A percentile compares a stretch with the other conserved stretches of the same genome.
phyloP scores from a whole-genome alignment of 768 basidiomycete species.

The Mycena venus region DNA sequence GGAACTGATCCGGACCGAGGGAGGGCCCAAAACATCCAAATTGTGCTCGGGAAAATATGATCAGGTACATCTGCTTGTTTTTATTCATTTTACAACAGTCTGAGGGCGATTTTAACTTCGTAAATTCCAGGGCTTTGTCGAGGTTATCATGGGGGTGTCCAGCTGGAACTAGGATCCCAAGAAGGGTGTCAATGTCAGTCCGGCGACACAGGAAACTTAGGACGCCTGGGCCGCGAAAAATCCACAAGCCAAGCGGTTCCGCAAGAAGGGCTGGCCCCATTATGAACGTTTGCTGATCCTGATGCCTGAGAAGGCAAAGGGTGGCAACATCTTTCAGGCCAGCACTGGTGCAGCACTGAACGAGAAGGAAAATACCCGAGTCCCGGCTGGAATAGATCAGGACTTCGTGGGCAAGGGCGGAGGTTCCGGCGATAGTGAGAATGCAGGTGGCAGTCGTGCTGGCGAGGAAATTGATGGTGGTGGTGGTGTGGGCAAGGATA shows the following conservation, averaged over 20 bases:
- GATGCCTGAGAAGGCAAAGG: conserved; percentile 31
- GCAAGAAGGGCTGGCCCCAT: conserved; percentile 39
- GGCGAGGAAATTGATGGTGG: no score
- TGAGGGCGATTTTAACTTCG: not conserved
- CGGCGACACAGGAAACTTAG: conserved; percentile 28
- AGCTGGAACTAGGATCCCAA: conserved; percentile 42
- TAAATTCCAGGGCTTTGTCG: not conserved
- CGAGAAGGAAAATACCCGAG: not conserved
- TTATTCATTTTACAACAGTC: not conserved
- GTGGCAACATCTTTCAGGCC: conserved; percentile 21
- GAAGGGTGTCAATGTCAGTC: conserved; percentile 25
- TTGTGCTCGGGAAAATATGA: not conserved
- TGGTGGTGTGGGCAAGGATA: no score
- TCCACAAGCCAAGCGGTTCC: conserved; percentile 35
- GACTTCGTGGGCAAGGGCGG: not conserved
- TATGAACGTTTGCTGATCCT: conserved; percentile 25
- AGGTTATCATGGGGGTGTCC: conserved; percentile 28
- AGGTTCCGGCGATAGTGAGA: not conserved
- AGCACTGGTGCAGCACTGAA: no score
- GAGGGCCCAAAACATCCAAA: not conserved
- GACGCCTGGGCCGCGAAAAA: not conserved
- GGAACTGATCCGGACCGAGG: not conserved
- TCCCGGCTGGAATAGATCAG: not conserved
- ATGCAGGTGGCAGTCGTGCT: not conserved
- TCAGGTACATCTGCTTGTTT: not conserved